Evolutionary conservation across 2,329 filamentous ascomycete genomes (phyloP).

Genomic region (Amauroascus verrucosus): DNA sequence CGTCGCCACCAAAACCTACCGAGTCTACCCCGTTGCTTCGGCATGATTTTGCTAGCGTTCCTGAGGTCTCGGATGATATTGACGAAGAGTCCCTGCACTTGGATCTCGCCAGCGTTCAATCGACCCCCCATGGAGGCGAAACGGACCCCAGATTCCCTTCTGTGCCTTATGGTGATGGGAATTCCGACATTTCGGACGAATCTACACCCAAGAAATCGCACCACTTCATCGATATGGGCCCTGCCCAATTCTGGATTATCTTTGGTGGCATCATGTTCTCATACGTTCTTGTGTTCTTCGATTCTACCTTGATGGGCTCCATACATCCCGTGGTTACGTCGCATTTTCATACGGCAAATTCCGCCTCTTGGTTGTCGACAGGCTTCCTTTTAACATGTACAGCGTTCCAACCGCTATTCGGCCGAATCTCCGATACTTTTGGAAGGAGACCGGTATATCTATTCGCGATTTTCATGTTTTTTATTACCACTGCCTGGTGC

Average conservation of each 20-base stretch:
- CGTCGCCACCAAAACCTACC: neutral
- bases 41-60: neutral
- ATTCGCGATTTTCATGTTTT: constrained; percentile 51
- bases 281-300: constrained; percentile 54
- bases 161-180: neutral
- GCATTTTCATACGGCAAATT: constrained; percentile 66
- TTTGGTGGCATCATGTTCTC: constrained; percentile 50
- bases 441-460: constrained; percentile 60
- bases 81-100: constrained; percentile 12
- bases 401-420: constrained; percentile 63
- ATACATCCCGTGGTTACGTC: constrained; percentile 73
- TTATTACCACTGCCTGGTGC: constrained; percentile 59
- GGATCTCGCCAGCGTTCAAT: constrained; percentile 13
- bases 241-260: constrained; percentile 50
- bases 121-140: constrained; percentile 13
- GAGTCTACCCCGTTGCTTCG: constrained; percentile 3
- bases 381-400: constrained; percentile 68
- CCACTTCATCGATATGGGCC: constrained; percentile 32
- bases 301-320: constrained; percentile 71
- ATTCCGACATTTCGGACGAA: neutral
- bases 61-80: neutral
- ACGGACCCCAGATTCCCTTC: constrained; percentile 9
- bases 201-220: constrained; percentile 7
- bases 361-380: constrained; percentile 72
- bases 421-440: constrained; percentile 62